Conservation (phyloP, 2,329 filamentous ascomycete genomes). For the Pyrenophora seminiperda region DNA sequence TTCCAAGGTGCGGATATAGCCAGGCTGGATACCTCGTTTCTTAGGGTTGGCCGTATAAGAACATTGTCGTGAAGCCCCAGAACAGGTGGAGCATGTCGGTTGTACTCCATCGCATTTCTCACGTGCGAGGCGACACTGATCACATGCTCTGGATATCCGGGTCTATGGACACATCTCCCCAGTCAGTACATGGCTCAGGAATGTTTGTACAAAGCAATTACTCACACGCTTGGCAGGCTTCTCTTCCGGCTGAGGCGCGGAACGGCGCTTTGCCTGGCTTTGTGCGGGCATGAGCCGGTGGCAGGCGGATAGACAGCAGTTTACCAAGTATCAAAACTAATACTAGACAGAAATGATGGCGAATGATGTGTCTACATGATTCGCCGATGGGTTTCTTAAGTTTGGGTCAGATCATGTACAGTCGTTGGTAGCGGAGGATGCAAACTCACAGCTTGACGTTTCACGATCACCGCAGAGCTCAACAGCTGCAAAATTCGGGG, state of each 20-base stretch:
- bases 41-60: slow-evolving; percentile 75
- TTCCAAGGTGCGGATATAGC: slow-evolving; percentile 76
- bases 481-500: not conserved
- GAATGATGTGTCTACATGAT: slow-evolving; percentile 4
- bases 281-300: slow-evolving; percentile 33
- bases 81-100: slow-evolving; percentile 70
- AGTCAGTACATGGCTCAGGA: too few species aligned
- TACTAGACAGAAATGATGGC: slow-evolving; percentile 1
- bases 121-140: slow-evolving; percentile 68
- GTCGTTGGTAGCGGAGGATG: slow-evolving; percentile 1
- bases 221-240: slow-evolving; percentile 51
- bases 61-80: slow-evolving; percentile 66
- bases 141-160: slow-evolving; percentile 70
- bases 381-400: slow-evolving; percentile 4
- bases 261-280: slow-evolving; percentile 33
- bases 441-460: slow-evolving; percentile 5
- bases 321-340: slow-evolving; percentile 4
- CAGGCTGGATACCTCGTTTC: slow-evolving; percentile 79
- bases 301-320: not conserved
- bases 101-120: slow-evolving; percentile 75
- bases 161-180: slow-evolving; percentile 41
- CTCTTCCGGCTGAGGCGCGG: slow-evolving; percentile 24
- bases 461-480: slow-evolving; percentile 6
- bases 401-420: slow-evolving; percentile 4
- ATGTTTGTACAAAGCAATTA: too few species aligned